phyloP scores from a whole-genome alignment of 495 filamentous ascomycete genomes.

The Penicillium samsonianum region DNA sequence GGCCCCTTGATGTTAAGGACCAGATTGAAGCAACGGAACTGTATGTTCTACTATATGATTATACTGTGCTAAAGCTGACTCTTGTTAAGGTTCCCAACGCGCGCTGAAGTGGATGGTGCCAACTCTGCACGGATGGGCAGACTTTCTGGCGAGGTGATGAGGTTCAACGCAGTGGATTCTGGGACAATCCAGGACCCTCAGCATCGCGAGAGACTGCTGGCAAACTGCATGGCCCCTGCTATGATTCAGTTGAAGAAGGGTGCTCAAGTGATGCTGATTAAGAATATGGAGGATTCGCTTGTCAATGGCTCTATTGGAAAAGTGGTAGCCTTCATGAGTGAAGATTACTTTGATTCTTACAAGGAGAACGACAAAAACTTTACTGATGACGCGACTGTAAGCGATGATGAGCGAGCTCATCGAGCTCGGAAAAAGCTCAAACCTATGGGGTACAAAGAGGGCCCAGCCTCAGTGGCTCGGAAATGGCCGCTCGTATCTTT shows the following conservation, averaged over 20 bases:
- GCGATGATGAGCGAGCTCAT: conserved; percentile 45
- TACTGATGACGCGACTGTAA: conserved; percentile 36
- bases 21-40: conserved; percentile 87
- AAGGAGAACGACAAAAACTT: conserved; percentile 57
- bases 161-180: conserved; percentile 72
- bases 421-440: conserved; percentile 54
- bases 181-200: conserved; percentile 67
- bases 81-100: conserved; percentile 77
- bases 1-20: conserved; percentile 71
- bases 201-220: conserved; percentile 73
- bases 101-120: conserved; percentile 83
- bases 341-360: conserved; percentile 70
- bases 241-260: conserved; percentile 80
- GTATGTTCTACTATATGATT: conserved; percentile 41
- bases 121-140: conserved; percentile 72
- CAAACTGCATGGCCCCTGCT: conserved; percentile 90
- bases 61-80: conserved; percentile 30
- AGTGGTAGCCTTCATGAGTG: conserved; percentile 83
- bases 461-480: conserved; percentile 32
- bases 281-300: conserved; percentile 91
- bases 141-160: conserved; percentile 65
- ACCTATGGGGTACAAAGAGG: conserved; percentile 40
- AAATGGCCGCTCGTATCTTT: conserved; percentile 86
- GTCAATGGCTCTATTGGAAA: conserved; percentile 93
- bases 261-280: conserved; percentile 98